Percentiles rank a stretch among this genome's conserved stretches.
phyloP scores from a whole-genome alignment of 2,329 filamentous ascomycete species.

The Colletotrichum agaves region DNA sequence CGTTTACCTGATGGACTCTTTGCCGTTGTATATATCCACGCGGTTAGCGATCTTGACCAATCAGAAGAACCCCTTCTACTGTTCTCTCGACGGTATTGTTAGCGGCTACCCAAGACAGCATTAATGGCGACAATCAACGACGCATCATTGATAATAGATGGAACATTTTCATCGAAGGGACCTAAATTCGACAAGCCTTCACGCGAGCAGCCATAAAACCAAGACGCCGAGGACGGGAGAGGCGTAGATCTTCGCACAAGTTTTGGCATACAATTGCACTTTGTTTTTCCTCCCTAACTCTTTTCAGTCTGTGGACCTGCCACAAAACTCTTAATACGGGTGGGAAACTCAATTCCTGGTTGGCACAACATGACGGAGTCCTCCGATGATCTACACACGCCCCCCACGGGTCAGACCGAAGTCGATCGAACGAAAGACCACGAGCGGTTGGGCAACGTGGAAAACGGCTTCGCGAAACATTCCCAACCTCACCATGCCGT shows the following conservation, averaged over 20 bases:
- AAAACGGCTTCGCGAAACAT: not conserved
- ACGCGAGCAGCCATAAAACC: not conserved
- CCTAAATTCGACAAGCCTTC: not conserved
- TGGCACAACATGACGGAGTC: not conserved
- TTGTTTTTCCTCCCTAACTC: conserved; percentile 7
- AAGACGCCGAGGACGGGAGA: conserved; percentile 2
- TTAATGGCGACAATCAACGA: not conserved
- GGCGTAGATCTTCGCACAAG: not conserved
- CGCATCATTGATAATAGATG: conserved; percentile 23
- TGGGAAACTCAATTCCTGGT: not conserved
- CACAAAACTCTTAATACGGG: not conserved
- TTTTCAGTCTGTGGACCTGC: not conserved
- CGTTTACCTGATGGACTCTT: not conserved
- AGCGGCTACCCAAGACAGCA: not conserved
- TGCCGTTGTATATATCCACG: not conserved
- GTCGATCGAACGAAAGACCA: not conserved
- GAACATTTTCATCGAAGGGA: no score
- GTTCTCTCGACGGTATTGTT: conserved; percentile 4
- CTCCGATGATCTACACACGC: not conserved
- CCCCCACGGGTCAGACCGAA: not conserved
- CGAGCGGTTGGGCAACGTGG: not conserved
- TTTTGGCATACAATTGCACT: not conserved
- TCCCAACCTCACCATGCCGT: conserved; percentile 47
- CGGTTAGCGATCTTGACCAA: not conserved
- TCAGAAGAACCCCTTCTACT: not conserved